phyloP scores from a whole-genome alignment of 1,284 basidiomycete species.

The Salmacisia buchloeana region DNA sequence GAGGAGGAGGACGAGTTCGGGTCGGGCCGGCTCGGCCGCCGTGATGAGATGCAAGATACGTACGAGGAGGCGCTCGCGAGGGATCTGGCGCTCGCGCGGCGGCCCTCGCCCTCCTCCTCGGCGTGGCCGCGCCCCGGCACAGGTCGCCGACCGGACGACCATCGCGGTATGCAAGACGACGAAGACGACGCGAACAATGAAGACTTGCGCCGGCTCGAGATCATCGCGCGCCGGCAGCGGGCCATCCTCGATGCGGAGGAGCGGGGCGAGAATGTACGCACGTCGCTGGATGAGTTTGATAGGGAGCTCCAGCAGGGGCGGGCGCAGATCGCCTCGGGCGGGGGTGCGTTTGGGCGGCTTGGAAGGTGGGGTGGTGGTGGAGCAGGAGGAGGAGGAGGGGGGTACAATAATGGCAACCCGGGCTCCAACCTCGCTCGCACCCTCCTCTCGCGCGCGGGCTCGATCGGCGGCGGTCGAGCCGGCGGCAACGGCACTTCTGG shows the following conservation, averaged over 20 bases:
- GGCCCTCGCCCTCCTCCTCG: background rate
- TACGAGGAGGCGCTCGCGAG: background rate
- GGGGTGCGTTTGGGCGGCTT: no score
- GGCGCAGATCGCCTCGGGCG: background rate
- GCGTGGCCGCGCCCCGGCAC: background rate
- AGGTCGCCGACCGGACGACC: background rate
- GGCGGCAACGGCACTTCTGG: no score
- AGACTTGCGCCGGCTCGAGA: background rate
- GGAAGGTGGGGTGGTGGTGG: no score
- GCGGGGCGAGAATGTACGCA: background rate
- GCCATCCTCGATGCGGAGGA: conserved; percentile 5
- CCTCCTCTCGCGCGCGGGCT: background rate
- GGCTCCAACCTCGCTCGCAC: background rate
- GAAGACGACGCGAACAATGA: conserved; percentile 7
- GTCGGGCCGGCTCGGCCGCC: background rate
- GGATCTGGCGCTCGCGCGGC: background rate
- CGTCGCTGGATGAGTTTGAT: conserved; percentile 37
- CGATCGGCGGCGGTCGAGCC: no score
- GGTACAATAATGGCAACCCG: background rate
- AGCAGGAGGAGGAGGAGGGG: background rate
- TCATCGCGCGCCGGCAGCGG: conserved; percentile 2
- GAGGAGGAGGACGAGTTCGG: background rate
- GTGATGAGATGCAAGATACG: background rate
- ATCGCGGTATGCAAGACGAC: background rate
- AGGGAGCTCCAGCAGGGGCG: conserved; percentile 28